phyloP scores from a whole-genome alignment of 2,329 filamentous ascomycete species.

The Beauveria brongniartii region DNA sequence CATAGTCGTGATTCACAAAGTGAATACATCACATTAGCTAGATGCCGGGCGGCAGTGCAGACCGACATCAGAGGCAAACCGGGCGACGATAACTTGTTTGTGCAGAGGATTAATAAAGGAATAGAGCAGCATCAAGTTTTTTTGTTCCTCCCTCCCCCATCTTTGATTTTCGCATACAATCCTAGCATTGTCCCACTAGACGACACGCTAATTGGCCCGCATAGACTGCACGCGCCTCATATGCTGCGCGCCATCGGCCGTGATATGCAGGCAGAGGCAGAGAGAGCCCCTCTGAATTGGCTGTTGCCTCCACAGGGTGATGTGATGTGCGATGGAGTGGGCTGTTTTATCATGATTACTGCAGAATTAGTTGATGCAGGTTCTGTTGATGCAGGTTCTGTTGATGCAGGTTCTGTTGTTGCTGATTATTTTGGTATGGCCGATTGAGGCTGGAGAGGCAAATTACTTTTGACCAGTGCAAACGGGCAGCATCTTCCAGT shows the following conservation, averaged over 20 bases:
- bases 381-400: too few relatives aligned
- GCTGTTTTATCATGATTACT: not conserved
- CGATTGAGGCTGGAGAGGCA: too few relatives aligned
- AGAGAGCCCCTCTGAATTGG: not conserved
- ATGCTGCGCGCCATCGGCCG: slow-evolving; percentile 7
- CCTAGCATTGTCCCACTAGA: not conserved
- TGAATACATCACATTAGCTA: too few relatives aligned
- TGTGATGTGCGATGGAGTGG: not conserved
- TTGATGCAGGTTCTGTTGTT: too few relatives aligned
- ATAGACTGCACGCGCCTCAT: not conserved
- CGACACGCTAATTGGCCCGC: not conserved
- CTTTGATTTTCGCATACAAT: not conserved
- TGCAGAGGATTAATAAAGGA: not conserved
- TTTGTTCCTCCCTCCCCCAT: not conserved
- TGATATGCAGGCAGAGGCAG: not conserved
- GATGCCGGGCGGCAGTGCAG: too few relatives aligned
- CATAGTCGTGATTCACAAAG: too few relatives aligned
- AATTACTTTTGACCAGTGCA: too few relatives aligned
- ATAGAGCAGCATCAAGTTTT: not conserved
- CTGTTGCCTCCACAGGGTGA: not conserved
- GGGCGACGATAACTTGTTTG: too few relatives aligned
- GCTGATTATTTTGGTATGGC: too few relatives aligned
- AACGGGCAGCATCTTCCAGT: not conserved
- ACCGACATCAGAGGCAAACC: too few relatives aligned
- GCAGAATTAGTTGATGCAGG: too few relatives aligned